These are phyloP conservation scores for Austroboletus novae-zelandiae DNA, from an alignment of 1,284 basidiomycete species.

Conservation along the genomic window DNA sequence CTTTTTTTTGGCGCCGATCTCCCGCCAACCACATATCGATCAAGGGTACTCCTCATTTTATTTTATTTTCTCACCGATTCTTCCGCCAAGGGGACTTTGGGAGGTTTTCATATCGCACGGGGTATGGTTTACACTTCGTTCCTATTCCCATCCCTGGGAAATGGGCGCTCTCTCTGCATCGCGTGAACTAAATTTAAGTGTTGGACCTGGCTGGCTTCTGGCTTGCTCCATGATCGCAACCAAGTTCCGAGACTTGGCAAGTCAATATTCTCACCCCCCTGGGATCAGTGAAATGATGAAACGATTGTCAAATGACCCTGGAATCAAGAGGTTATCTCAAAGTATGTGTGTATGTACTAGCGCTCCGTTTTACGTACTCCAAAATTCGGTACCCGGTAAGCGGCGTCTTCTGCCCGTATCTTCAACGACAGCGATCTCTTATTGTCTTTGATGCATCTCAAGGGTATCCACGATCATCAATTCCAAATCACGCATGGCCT, in stretches of 20 bases:
- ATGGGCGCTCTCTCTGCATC: background rate
- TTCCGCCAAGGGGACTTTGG: no score
- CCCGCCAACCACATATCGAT: background rate
- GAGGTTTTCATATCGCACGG: background rate
- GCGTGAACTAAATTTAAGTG: slow-evolving; percentile 4
- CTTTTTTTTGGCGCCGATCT: background rate
- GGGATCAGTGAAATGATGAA: background rate
- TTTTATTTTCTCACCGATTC: no score
- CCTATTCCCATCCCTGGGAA: slow-evolving; percentile 2
- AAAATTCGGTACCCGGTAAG: background rate
- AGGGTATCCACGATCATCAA: background rate
- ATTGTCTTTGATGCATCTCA: background rate
- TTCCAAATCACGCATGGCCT: slow-evolving; percentile 2
- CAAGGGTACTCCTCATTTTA: background rate
- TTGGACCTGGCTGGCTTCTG: background rate
- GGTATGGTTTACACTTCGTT: background rate
- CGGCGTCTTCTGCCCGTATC: background rate
- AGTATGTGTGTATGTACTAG: background rate
- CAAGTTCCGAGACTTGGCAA: background rate
- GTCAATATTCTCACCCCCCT: background rate
- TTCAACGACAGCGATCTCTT: background rate
- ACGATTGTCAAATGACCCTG: background rate
- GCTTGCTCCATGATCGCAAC: slow-evolving; percentile 18
- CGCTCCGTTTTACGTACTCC: background rate
- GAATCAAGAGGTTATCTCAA: background rate